Base-by-base conservation (phyloP, 208 protist species). In the Crithidia brevicula region DNA sequence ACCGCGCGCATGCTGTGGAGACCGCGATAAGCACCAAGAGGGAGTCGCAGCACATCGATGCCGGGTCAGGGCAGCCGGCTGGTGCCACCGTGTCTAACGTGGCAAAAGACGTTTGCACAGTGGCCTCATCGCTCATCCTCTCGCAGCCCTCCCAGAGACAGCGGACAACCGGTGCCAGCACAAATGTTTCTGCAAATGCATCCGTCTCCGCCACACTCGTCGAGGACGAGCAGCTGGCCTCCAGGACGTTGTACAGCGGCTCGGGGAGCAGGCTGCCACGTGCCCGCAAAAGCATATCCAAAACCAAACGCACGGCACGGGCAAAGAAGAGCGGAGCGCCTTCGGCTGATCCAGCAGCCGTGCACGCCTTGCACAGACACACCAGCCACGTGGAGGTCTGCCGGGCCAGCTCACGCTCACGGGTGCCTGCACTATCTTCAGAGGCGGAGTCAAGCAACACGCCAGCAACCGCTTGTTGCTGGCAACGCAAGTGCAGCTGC, bases 401-500 rank as follows among this genome's bases (percentile, higher is more conserved):
- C 11, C 49, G 31, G 7, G 59, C 45, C 22, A 75, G 46, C 30
- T 68, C 69, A 15, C 46, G 33, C 34, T 75, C 69, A 9, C 38
- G 60, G 27, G 61, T 22, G 3, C 53, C 61, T 50, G 38, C 54
- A 15, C 61, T 23, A 34, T 68, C 27, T 16, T 67, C 69, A 13
- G 50, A 43, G 20, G 69, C 34, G 30, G 52, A 58, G 54, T 67
- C 51, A 2, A 68, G 53, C 61, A 68, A 27, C 11, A 75, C 53
- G 18, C 54, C 61, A 4, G 33, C 23, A 6, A 43, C 31, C n/a
- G 69, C 59, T 23, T 64, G 54, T 46, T 68, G 59, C 38, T 52
- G 69, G 25, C 51, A 75, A 11, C 69, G 69, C n/a, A 75, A 34
- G 53, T 75, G 69, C 45, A 68, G 53, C 43, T 68, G 69, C 0